Conservation (phyloP, 2,329 filamentous ascomycete genomes). For the Fusarium sp. region DNA sequence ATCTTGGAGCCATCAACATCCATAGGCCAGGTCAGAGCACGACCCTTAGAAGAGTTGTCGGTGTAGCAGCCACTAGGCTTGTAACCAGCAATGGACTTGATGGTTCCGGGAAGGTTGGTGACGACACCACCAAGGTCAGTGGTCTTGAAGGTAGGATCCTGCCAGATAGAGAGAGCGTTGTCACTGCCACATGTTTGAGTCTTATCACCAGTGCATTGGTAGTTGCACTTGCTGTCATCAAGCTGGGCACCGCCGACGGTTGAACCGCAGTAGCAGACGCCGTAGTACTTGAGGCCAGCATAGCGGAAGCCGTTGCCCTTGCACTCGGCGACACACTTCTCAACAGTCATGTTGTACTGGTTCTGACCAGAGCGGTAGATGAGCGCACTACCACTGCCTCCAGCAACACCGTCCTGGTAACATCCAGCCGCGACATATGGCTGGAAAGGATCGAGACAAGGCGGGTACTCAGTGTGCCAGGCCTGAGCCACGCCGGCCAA, state of each 20-base stretch:
- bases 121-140: constrained; percentile 44
- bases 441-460: constrained; percentile 58
- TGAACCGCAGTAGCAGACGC: constrained; percentile 65
- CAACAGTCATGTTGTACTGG: constrained; percentile 58
- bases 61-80: constrained; percentile 71
- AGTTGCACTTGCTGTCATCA: constrained; percentile 65
- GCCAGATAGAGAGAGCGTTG: constrained; percentile 59
- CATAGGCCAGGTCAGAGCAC: constrained; percentile 60
- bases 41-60: constrained; percentile 56
- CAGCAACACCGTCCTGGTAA: constrained; percentile 53
- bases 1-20: constrained; percentile 52
- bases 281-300: constrained; percentile 64
- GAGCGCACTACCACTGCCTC: constrained; percentile 53
- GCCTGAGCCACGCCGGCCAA: constrained; percentile 54
- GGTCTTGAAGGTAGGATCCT: constrained; percentile 61
- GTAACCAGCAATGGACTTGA: constrained; percentile 61
- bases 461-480: constrained; percentile 58
- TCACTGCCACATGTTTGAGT: constrained; percentile 61
- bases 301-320: constrained; percentile 65
- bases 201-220: constrained; percentile 62
- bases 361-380: constrained; percentile 56
- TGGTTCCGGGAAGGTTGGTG: constrained; percentile 53
- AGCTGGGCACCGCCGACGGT: constrained; percentile 65
- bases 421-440: constrained; percentile 63
- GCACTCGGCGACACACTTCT: constrained; percentile 61